A percentile compares a stretch with the other conserved stretches of the same genome.
These are phyloP conservation scores for Chalara sp. DNA, from an alignment of 2,329 filamentous ascomycete genomes.

Conservation along the genomic window DNA sequence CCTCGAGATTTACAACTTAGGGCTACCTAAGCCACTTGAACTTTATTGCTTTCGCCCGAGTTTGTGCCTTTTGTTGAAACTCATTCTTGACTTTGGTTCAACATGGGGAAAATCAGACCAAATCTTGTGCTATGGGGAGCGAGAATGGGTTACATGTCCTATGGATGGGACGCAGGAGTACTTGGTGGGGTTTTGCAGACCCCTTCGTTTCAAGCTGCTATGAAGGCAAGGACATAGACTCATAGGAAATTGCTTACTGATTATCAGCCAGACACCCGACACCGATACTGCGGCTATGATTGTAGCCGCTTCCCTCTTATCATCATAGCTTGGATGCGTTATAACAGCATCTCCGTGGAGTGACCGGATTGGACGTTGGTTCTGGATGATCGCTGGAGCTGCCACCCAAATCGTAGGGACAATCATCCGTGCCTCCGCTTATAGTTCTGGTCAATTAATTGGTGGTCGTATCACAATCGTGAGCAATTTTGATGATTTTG, in stretches of 20 bases:
- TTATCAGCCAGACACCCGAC: neutral
- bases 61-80: too few relatives aligned
- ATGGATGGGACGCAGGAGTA: constrained; percentile 30
- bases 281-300: neutral
- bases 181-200: constrained; percentile 25
- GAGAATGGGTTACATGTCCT: constrained; percentile 20
- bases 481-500: neutral
- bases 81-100: too few relatives aligned
- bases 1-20: too few relatives aligned
- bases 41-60: too few relatives aligned
- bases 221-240: neutral
- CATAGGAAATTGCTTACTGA: neutral
- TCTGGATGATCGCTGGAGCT: neutral
- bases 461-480: neutral
- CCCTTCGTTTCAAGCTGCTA: neutral
- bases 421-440: neutral
- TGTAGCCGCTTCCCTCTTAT: neutral
- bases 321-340: constrained; percentile 1
- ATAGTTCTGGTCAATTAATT: neutral
- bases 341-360: neutral
- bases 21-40: too few relatives aligned
- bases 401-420: neutral
- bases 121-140: too few relatives aligned
- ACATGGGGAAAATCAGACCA: too few relatives aligned
- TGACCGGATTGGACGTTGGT: neutral